Evolutionary conservation across 192 early-diverging fungal genomes (phyloP).

Genomic region (Backusella sp.): DNA sequence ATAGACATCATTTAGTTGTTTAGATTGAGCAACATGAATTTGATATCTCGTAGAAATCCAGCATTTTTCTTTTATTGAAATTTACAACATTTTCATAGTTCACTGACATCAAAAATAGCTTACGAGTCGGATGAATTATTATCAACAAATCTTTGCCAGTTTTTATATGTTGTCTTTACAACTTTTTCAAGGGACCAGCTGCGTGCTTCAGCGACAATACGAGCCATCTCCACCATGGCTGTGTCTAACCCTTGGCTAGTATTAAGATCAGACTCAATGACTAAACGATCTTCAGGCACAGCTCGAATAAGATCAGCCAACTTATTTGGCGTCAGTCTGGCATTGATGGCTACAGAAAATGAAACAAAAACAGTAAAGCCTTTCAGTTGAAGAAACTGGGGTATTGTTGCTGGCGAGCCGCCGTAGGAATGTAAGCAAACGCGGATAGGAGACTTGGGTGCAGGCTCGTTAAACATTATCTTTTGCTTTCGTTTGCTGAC

Average conservation of each 20-base stretch:
- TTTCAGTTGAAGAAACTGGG: conserved; percentile 23
- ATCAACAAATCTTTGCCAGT: conserved; percentile 1
- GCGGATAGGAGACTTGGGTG: conserved; percentile 46
- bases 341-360: conserved; percentile 79
- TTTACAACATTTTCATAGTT: not conserved
- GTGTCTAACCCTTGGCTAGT: conserved; percentile 50
- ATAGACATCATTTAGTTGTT: not conserved
- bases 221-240: conserved; percentile 50
- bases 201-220: conserved; percentile 56
- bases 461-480: conserved; percentile 26
- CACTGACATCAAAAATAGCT: not conserved
- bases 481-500: conserved; percentile 32
- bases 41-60: not conserved
- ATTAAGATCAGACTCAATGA: conserved; percentile 85
- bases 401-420: conserved; percentile 50
- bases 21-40: not conserved
- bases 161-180: not conserved
- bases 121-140: not conserved
- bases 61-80: not conserved
- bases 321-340: conserved; percentile 52
- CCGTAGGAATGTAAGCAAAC: conserved; percentile 88
- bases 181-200: conserved; percentile 49
- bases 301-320: conserved; percentile 60
- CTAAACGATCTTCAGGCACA: conserved; percentile 73
- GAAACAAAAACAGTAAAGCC: conserved; percentile 64